These are phyloP conservation scores for Penicillium angulare DNA, from an alignment of 495 filamentous ascomycete genomes.

Conservation along the genomic window DNA sequence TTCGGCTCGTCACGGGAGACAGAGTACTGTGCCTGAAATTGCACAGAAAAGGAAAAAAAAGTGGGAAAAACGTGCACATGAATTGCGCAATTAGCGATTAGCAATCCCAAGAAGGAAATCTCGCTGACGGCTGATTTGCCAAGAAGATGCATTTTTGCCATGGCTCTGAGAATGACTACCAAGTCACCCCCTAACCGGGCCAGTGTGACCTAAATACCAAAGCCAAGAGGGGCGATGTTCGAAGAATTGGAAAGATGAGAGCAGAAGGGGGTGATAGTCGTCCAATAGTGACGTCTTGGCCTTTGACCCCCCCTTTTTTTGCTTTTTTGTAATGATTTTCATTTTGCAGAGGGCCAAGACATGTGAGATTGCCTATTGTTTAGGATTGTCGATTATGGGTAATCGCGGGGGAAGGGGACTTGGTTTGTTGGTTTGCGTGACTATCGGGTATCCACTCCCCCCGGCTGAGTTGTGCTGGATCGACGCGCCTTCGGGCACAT, in stretches of 20 bases:
- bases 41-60: not conserved
- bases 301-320: not conserved
- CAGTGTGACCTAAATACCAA: constrained; percentile 15
- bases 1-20: constrained; percentile 29
- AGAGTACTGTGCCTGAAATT: constrained; percentile 1
- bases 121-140: constrained; percentile 3
- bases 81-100: constrained; percentile 23
- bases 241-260: constrained; percentile 21
- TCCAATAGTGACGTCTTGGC: constrained; percentile 32
- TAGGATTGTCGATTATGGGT: constrained; percentile 18
- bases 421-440: constrained; percentile 21
- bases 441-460: constrained; percentile 21
- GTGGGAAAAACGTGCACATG: constrained; percentile 2
- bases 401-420: constrained; percentile 25
- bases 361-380: constrained; percentile 23
- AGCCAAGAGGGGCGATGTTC: constrained; percentile 28
- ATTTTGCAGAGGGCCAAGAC: constrained; percentile 26
- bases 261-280: constrained; percentile 6
- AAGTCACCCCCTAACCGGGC: constrained; percentile 10
- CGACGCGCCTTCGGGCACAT: constrained; percentile 23
- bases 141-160: constrained; percentile 22
- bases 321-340: constrained; percentile 14
- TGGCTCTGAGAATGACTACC: constrained; percentile 13
- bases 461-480: constrained; percentile 30
- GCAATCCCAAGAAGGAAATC: too few species aligned